Percentiles rank a stretch among this genome's conserved stretches.
Evolutionary conservation across 2,329 filamentous ascomycete genomes (phyloP).

Genomic region (Talaromyces islandicus): DNA sequence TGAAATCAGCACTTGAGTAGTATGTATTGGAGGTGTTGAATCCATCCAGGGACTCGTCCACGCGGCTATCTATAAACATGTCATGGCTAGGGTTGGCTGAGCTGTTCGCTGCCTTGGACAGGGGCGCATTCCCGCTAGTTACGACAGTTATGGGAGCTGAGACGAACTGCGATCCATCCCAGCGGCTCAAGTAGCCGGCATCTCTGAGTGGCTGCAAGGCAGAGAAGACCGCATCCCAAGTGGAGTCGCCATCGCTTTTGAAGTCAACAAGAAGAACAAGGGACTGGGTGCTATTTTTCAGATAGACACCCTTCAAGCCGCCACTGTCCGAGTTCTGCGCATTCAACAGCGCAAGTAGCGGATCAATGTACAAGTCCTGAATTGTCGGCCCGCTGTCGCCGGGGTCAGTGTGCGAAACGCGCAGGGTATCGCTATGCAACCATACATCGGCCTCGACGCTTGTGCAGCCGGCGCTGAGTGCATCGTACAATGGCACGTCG

Average conservation of each 20-base stretch:
- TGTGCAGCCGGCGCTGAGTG: slow-evolving; percentile 34
- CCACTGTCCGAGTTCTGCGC: slow-evolving; percentile 39
- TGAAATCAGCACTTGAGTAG: not conserved
- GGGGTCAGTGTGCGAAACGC: slow-evolving; percentile 52
- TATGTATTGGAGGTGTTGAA: not conserved
- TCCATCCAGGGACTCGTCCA: not conserved
- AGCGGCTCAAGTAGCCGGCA: slow-evolving; percentile 39
- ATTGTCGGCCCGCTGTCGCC: not conserved
- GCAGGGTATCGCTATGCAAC: slow-evolving; percentile 45
- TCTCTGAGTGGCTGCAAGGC: slow-evolving; percentile 38
- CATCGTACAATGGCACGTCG: slow-evolving; percentile 33
- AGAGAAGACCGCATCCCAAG: slow-evolving; percentile 22
- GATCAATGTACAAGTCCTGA: slow-evolving; percentile 56
- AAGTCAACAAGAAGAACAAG: slow-evolving; percentile 63
- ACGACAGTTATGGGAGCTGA: slow-evolving; percentile 44
- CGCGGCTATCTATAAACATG: not conserved
- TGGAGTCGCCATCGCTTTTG: slow-evolving; percentile 49
- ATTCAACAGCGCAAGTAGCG: slow-evolving; percentile 54
- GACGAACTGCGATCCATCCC: slow-evolving; percentile 30
- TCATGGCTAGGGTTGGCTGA: not conserved
- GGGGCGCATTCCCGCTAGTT: slow-evolving; percentile 43
- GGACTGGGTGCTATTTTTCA: slow-evolving; percentile 46
- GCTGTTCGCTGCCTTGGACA: slow-evolving; percentile 16
- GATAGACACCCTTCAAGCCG: slow-evolving; percentile 47
- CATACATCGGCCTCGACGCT: slow-evolving; percentile 44